Base-by-base conservation (phyloP, 164 flowering plant genomes). In the Echeveria elegans region DNA sequence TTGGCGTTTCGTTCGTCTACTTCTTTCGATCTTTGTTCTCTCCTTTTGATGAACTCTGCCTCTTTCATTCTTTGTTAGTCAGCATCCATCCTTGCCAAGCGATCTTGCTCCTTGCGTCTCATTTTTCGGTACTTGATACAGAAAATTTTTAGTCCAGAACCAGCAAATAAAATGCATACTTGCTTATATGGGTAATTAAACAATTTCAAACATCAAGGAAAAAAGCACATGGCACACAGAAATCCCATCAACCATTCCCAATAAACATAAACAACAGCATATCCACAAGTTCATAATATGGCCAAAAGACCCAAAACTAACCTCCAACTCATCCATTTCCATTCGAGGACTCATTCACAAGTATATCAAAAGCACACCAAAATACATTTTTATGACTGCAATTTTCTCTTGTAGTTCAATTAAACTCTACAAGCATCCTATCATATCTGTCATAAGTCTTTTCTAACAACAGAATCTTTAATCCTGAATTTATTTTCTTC, bases 71-170 rank as follows among this genome's bases (percentile, higher is more conserved):
- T 81, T 76, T 63, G 86, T 75, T 83, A 90, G 77, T 94, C 98
- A 8, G 63, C 84, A 40, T 91, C 97, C 95, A 94, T 94, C 70
- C 98, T 85, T 29, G 93, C 75, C 65, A 91, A 82, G 52, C 98
- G 75, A 67, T 94, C 98, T 76, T 91, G 98, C 77, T 94, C 98
- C 72, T 86, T 94, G 73, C 97, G 79, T 69, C 98, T 88, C 97
- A 94, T 91, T 70, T 94, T 97, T 45, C 98, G 90, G 69, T 91
- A 94, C 98, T n/a, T 94, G 85, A 76, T 70, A 68, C 64, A 66
- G 58, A 47, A 24, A 71, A 4, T 59, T 61, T 4, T 12, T 26
- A 56, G 61, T 56, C 16, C n/a, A 56, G 32, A 19, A n/a, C 5
- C 10, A 5, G 16, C 19, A 56, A 11, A 15, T 2, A 56, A 1